phyloP scores from a whole-genome alignment of 2,329 filamentous ascomycete species.

The Clarireedia homoeocarpa region DNA sequence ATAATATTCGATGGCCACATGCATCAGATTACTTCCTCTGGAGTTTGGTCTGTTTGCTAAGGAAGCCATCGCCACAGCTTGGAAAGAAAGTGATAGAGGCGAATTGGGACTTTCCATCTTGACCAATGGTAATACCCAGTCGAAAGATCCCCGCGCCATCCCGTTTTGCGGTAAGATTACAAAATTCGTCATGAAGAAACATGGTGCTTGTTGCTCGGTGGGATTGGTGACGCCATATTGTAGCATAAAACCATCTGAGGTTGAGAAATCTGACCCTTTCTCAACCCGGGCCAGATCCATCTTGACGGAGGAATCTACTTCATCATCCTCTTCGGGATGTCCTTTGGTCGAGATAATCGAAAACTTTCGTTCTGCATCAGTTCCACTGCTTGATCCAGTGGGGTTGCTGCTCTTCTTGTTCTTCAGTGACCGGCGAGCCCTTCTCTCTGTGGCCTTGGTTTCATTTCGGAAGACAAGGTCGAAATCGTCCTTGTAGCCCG shows the following conservation, averaged over 20 bases:
- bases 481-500: slow-evolving; percentile 64
- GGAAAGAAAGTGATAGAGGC: slow-evolving; percentile 50
- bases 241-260: not conserved
- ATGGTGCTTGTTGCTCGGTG: slow-evolving; percentile 47
- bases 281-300: not conserved
- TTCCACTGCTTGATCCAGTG: not conserved
- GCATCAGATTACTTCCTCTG: slow-evolving; percentile 28
- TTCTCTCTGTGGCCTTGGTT: slow-evolving; percentile 57
- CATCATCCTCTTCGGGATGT: not conserved
- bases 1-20: slow-evolving; percentile 43
- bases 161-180: slow-evolving; percentile 45
- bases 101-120: slow-evolving; percentile 35
- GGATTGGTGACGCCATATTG: slow-evolving; percentile 34
- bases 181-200: slow-evolving; percentile 55
- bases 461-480: slow-evolving; percentile 67
- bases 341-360: not conserved
- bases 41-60: slow-evolving; percentile 43
- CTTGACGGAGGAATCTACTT: not conserved
- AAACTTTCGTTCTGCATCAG: slow-evolving; percentile 6
- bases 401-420: slow-evolving; percentile 33
- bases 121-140: slow-evolving; percentile 50
- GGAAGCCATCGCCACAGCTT: slow-evolving; percentile 50
- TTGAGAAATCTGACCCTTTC: slow-evolving; percentile 25
- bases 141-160: slow-evolving; percentile 47
- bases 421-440: slow-evolving; percentile 48